Conservation (phyloP, 2,329 filamentous ascomycete species). For the Rhynchosporium secalis region DNA sequence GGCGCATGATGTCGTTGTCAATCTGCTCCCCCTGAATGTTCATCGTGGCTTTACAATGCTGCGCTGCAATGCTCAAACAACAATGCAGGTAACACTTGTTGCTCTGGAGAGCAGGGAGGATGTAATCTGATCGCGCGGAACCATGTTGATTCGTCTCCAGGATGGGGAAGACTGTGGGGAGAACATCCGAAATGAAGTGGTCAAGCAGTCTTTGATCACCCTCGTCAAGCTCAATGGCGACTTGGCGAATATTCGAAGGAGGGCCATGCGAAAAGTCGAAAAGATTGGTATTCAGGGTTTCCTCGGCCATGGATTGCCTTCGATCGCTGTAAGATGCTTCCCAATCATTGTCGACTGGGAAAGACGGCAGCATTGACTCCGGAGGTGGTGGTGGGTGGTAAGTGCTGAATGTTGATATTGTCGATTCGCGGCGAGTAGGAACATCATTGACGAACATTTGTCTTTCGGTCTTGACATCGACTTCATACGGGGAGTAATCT, state of each 20-base stretch:
- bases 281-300: conserved; percentile 72
- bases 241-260: conserved; percentile 62
- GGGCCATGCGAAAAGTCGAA: conserved; percentile 77
- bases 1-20: conserved; percentile 87
- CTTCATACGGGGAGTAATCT: conserved; percentile 79
- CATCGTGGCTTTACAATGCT: conserved; percentile 83
- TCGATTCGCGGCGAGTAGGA: conserved; percentile 80
- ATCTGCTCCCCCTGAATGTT: conserved; percentile 69
- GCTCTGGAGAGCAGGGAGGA: conserved; percentile 82
- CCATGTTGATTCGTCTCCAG: conserved; percentile 88
- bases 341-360: conserved; percentile 68
- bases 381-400: conserved; percentile 76
- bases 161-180: conserved; percentile 88
- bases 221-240: conserved; percentile 81
- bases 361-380: conserved; percentile 64
- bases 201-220: conserved; percentile 83
- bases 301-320: conserved; percentile 62
- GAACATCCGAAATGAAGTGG: conserved; percentile 85
- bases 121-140: conserved; percentile 75
- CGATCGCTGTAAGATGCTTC: conserved; percentile 69
- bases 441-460: conserved; percentile 93
- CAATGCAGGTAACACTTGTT: conserved; percentile 96
- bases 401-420: conserved; percentile 90
- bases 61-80: conserved; percentile 88
- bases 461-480: conserved; percentile 93